Evolutionary conservation across 805 yeast species (phyloP).

Genomic region (Vanderwaltozyma yarrowii): DNA sequence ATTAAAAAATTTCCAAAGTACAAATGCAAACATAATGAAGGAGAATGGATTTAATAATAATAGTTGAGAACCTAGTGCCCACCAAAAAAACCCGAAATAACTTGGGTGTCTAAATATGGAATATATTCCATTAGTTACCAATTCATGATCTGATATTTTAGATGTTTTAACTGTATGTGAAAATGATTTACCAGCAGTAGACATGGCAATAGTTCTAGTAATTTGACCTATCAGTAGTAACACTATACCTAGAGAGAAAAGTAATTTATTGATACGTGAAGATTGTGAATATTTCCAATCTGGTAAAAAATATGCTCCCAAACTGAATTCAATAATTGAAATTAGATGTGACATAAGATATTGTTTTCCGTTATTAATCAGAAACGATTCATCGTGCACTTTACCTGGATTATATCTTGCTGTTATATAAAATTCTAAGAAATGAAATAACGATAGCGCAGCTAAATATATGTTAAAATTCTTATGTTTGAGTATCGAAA

Average conservation of each 20-base stretch:
- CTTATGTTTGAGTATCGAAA: conserved; percentile 23
- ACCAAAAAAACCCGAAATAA: conserved; percentile 83
- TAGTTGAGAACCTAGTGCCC: conserved; percentile 85
- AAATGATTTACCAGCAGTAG: conserved; percentile 77
- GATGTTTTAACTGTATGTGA: conserved; percentile 62
- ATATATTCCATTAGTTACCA: conserved; percentile 73
- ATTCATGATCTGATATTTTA: conserved; percentile 44
- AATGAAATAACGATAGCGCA: conserved; percentile 56
- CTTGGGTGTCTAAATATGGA: conserved; percentile 70
- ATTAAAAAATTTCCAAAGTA: conserved; percentile 60
- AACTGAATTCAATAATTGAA: conserved; percentile 41
- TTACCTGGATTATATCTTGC: conserved; percentile 59
- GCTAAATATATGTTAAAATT: conserved; percentile 40
- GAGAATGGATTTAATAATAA: conserved; percentile 58
- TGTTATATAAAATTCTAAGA: conserved; percentile 73
- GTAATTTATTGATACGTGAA: background rate
- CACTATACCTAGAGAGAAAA: conserved; percentile 35
- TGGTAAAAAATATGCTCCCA: conserved; percentile 37
- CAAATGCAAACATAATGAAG: conserved; percentile 39
- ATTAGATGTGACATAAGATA: conserved; percentile 48
- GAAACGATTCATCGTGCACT: conserved; percentile 60
- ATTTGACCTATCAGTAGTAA: conserved; percentile 52
- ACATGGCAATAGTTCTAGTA: conserved; percentile 70
- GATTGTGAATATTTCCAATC: conserved; percentile 17
- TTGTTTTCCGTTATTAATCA: conserved; percentile 51